A percentile compares a stretch with the other conserved stretches of the same genome.
phyloP scores from a whole-genome alignment of 2,329 filamentous ascomycete genomes.

The Cryphonectria nitschkei region DNA sequence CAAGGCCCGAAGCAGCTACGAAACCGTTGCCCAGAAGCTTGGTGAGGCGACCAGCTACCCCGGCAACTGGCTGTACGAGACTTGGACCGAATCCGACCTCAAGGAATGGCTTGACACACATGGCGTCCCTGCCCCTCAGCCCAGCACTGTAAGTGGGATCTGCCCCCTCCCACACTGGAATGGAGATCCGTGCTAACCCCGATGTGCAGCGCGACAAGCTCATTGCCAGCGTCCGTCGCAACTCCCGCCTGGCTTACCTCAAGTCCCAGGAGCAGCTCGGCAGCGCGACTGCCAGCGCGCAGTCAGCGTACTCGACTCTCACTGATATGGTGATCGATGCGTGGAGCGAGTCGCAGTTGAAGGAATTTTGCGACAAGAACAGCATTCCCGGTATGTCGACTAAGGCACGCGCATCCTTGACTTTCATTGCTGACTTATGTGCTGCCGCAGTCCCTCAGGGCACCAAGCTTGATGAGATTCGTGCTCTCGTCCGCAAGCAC shows the following conservation, averaged over 20 bases:
- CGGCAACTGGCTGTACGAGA: slow-evolving; percentile 85
- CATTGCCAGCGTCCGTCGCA: slow-evolving; percentile 86
- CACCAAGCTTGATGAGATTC: slow-evolving; percentile 84
- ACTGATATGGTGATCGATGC: slow-evolving; percentile 84
- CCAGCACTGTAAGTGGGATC: slow-evolving; percentile 55
- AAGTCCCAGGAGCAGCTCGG: slow-evolving; percentile 65
- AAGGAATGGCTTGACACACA: slow-evolving; percentile 92
- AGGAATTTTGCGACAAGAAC: slow-evolving; percentile 92
- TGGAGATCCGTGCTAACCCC: slow-evolving; percentile 30
- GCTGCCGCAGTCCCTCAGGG: slow-evolving; percentile 77
- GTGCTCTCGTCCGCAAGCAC: slow-evolving; percentile 88
- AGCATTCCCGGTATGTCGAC: slow-evolving; percentile 58
- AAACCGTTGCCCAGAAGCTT: slow-evolving; percentile 70
- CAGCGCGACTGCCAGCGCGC: slow-evolving; percentile 66
- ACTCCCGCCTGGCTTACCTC: slow-evolving; percentile 78
- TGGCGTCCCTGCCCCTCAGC: slow-evolving; percentile 85
- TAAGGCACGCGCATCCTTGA: too few species aligned
- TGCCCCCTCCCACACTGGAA: accelerated
- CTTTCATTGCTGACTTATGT: slow-evolving; percentile 23
- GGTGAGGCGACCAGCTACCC: slow-evolving; percentile 85
- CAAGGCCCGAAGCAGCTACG: slow-evolving; percentile 80
- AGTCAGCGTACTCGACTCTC: slow-evolving; percentile 72
- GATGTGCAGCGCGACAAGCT: slow-evolving; percentile 73
- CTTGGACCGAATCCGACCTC: slow-evolving; percentile 90
- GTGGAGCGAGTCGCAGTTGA: slow-evolving; percentile 88